Evolutionary conservation across 2,329 filamentous ascomycete species (phyloP).

Genomic region (Falciphora oryzae): DNA sequence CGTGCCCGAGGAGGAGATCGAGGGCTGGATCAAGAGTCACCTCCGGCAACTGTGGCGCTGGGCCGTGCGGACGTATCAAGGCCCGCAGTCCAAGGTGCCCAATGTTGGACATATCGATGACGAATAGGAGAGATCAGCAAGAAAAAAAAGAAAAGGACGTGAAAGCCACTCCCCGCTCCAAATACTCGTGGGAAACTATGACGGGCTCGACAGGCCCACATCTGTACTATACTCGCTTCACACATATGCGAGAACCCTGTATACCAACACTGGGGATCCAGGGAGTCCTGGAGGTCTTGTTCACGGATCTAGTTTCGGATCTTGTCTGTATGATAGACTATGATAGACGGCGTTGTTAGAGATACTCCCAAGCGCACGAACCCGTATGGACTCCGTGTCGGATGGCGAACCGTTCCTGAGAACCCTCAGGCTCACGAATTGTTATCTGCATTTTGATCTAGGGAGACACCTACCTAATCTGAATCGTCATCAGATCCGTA

Average conservation of each 20-base stretch:
- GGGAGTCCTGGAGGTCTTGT: neutral
- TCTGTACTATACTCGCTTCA: neutral
- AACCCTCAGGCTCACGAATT: too few species aligned
- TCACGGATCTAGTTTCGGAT: neutral
- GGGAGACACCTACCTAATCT: constrained; percentile 1
- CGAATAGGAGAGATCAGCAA: neutral
- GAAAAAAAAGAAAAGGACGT: neutral
- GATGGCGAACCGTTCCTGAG: too few species aligned
- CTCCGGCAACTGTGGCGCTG: constrained; percentile 48
- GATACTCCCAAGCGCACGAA: neutral
- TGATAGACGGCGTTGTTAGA: neutral
- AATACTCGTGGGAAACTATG: neutral
- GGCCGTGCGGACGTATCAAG: constrained; percentile 35
- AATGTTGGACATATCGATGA: constrained; percentile 18
- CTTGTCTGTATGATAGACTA: neutral
- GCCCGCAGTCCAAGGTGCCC: constrained; percentile 32
- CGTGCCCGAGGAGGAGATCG: constrained; percentile 61
- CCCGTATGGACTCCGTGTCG: neutral
- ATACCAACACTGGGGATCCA: neutral
- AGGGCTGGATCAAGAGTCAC: constrained; percentile 61
- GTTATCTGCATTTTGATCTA: too few species aligned
- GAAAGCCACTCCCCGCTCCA: neutral
- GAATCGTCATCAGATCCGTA: constrained; percentile 50
- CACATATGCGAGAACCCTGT: neutral
- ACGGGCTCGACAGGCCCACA: neutral